Percentiles rank a stretch among this genome's conserved stretches.
phyloP scores from a whole-genome alignment of 345 rosid genomes.

The Fremontodendron californicum region DNA sequence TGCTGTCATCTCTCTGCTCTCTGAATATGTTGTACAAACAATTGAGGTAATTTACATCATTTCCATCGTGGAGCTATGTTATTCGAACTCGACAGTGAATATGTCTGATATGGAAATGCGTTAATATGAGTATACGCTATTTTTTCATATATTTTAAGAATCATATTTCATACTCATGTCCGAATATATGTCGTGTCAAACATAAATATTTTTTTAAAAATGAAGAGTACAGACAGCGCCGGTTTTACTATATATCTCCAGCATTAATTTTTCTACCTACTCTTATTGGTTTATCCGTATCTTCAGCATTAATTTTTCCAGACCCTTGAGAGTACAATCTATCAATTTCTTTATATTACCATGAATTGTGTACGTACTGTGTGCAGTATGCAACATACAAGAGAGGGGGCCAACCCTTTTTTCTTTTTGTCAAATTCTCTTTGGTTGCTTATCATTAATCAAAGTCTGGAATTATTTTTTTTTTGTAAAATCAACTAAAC shows the following conservation, averaged over 20 bases:
- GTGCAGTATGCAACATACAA: background rate
- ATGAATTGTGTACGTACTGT: background rate
- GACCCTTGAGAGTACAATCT: background rate
- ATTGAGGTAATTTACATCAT: conserved; percentile 53
- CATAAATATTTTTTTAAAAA: too few relatives aligned
- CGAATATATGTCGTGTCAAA: too few relatives aligned
- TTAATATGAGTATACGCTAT: too few relatives aligned
- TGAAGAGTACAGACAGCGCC: too few relatives aligned
- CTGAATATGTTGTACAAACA: conserved; percentile 75
- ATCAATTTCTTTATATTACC: background rate
- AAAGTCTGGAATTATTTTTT: background rate
- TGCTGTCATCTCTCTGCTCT: conserved; percentile 59
- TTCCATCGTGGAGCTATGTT: background rate
- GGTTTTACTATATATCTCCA: too few relatives aligned
- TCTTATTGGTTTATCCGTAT: too few relatives aligned
- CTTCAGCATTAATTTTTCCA: too few relatives aligned
- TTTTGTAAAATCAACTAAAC: background rate
- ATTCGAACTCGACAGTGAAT: background rate
- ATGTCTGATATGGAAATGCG: too few relatives aligned
- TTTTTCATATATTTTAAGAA: too few relatives aligned
- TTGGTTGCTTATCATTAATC: background rate
- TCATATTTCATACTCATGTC: too few relatives aligned
- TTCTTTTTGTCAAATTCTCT: too few relatives aligned
- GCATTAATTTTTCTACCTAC: background rate
- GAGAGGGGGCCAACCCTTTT: background rate